These are phyloP conservation scores for Coemansia sp. DNA, from an alignment of 192 early-diverging fungal species.

Conservation along the genomic window DNA sequence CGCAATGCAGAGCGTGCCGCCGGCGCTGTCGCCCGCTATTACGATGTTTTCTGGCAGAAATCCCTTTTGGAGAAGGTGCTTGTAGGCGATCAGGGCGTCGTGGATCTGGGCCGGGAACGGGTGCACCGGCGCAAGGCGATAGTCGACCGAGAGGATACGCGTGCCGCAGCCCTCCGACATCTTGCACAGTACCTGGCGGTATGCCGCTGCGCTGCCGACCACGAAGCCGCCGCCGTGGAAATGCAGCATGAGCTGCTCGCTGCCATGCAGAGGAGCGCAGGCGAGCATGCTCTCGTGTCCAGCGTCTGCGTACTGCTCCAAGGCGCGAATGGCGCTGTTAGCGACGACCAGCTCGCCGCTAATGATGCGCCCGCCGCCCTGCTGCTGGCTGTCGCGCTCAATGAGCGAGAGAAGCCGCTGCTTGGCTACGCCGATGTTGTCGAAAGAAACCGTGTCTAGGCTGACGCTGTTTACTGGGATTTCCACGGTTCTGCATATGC, in stretches of 20 bases:
- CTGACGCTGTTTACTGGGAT: not conserved
- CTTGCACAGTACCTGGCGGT: slow-evolving; percentile 36
- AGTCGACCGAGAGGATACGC: slow-evolving; percentile 56
- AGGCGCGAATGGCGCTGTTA: not conserved
- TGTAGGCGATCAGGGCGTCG: slow-evolving; percentile 71
- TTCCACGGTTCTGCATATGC: not conserved
- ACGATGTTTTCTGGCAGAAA: not conserved
- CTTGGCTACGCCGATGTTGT: not conserved
- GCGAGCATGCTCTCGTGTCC: not conserved
- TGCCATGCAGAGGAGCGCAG: slow-evolving; percentile 6
- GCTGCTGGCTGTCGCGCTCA: not conserved
- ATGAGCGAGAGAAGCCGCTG: not conserved
- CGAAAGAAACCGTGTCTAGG: not conserved
- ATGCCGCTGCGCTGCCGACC: slow-evolving; percentile 29
- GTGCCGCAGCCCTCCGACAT: slow-evolving; percentile 51
- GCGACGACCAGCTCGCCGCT: slow-evolving; percentile 4
- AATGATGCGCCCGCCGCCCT: not conserved
- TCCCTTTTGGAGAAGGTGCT: slow-evolving; percentile 53
- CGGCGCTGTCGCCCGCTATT: slow-evolving; percentile 12
- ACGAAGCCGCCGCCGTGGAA: slow-evolving; percentile 67
- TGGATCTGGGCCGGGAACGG: slow-evolving; percentile 73
- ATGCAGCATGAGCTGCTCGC: slow-evolving; percentile 58
- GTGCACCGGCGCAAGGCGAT: slow-evolving; percentile 71
- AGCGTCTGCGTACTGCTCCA: slow-evolving; percentile 2
- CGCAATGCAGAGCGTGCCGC: not conserved